Evolutionary conservation across 345 rosid genomes (phyloP), one percentile per base, ranked within the genome.

Genomic region (Brassica nigra): DNA sequence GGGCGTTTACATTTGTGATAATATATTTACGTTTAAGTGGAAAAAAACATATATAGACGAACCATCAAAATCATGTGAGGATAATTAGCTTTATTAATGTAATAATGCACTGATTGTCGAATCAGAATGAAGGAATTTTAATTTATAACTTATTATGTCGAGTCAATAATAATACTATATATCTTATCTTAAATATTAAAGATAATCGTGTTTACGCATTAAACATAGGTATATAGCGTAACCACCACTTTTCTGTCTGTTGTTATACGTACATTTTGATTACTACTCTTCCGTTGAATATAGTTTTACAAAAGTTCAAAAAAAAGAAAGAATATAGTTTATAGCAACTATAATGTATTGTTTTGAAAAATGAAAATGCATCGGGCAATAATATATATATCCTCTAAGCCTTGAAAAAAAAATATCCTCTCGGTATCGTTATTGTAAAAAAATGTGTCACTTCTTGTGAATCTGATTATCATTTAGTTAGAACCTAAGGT

Each of bases 201-300:
- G 36, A 70, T 20, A 20, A 70, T 3, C 33, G 5, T 58, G 15
- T 67, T 67, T 58, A 12, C 62, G 64, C 34, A 59, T 30, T 31
- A 44, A 67, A 47, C 2, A 66, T 39, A 57, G 73, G 39, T 72
- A 29, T 36, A 66, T 79, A 23, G 27, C 78, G 70, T 68, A 80
- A 74, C 66, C 55, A 74, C 71, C 66, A 74, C 71, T 36, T 27
- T 28, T 62, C 36, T 79, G 83, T 80, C 83, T 62, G 78, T 44
- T 49, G 82, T 49, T 62, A 34, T 61, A 79, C 47, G 55, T 74
- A 67, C 70, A 73, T 49, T 79, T 74, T 68, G 11, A 68, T 74
- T 47, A 68, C 28, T 27, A 23, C 57, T 52, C 20, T 31, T 5
- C 23, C 64, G 33, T 61, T 61, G 33, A 59, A 61, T 61, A 61